These are phyloP conservation scores for Suillus subaureus DNA, from an alignment of 768 basidiomycete genomes.

Conservation along the genomic window DNA sequence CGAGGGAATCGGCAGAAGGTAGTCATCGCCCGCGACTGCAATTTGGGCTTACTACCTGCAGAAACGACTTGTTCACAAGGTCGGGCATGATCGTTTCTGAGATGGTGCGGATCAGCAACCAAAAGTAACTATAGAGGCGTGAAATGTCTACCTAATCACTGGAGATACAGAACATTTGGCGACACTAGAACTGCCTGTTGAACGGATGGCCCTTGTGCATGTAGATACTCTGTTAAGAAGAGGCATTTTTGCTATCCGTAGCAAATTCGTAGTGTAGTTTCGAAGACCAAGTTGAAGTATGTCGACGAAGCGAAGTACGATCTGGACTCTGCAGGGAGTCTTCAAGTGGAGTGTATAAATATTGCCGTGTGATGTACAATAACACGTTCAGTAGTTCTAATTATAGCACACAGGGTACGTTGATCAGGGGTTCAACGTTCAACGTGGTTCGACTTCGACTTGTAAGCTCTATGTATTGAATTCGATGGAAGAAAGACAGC, in stretches of 20 bases:
- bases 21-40: conserved; percentile 19
- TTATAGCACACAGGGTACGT: background rate
- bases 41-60: background rate
- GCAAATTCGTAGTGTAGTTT: background rate
- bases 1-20: conserved; percentile 27
- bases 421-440: background rate
- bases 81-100: conserved; percentile 1
- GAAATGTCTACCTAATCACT: background rate
- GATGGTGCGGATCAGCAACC: background rate
- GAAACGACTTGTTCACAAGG: background rate
- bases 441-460: background rate
- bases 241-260: background rate
- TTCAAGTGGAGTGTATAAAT: background rate
- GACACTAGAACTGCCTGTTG: background rate
- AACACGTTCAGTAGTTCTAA: background rate
- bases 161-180: background rate
- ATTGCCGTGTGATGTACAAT: background rate
- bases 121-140: background rate
- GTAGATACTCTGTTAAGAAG: conserved; percentile 9
- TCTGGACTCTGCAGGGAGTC: background rate
- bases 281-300: conserved; percentile 2
- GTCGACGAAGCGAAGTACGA: background rate
- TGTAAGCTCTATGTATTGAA: background rate
- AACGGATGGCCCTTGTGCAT: conserved; percentile 6
- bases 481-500: background rate